Percentiles rank a stretch among this genome's conserved stretches.
These are phyloP conservation scores for Luzula sylvatica DNA, from an alignment of 176 grass and related monocot species.

Conservation along the genomic window DNA sequence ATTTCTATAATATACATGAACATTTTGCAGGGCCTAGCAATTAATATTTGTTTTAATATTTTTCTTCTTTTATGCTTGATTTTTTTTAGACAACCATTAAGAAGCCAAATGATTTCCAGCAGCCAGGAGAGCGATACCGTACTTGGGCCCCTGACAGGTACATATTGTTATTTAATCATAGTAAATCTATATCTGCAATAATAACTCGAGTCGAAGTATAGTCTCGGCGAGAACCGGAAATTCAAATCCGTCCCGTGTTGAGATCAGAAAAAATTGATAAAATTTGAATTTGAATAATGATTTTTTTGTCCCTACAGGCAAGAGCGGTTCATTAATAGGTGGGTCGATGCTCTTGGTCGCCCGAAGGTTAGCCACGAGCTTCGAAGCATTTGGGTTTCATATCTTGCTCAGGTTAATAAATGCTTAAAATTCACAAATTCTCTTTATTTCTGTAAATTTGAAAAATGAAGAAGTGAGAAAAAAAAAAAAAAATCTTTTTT, in stretches of 20 bases:
- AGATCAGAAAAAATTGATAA: no score
- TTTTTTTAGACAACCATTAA: slow-evolving; percentile 16
- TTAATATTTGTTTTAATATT: neutral
- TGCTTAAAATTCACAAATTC: neutral
- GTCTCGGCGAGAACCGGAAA: no score
- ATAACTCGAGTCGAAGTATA: no score
- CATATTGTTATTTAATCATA: neutral
- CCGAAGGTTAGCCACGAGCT: slow-evolving; percentile 83
- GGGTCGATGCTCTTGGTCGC: slow-evolving; percentile 22
- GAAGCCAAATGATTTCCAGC: slow-evolving; percentile 83
- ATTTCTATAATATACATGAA: no score
- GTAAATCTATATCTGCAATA: no score
- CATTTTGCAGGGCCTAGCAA: neutral
- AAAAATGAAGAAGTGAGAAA: neutral
- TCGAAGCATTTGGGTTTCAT: slow-evolving; percentile 47
- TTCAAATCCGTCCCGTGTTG: no score
- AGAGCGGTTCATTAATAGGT: slow-evolving; percentile 51
- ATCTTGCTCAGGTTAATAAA: slow-evolving; percentile 44
- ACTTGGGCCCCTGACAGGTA: slow-evolving; percentile 55
- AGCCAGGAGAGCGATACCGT: slow-evolving; percentile 71
- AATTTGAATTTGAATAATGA: neutral
- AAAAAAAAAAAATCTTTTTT: neutral
- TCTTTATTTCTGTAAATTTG: neutral
- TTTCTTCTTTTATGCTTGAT: neutral
- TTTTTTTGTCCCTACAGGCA: slow-evolving; percentile 23